Evolutionary conservation across 768 basidiomycete genomes (phyloP).

Genomic region (Pleurotus sapidus): DNA sequence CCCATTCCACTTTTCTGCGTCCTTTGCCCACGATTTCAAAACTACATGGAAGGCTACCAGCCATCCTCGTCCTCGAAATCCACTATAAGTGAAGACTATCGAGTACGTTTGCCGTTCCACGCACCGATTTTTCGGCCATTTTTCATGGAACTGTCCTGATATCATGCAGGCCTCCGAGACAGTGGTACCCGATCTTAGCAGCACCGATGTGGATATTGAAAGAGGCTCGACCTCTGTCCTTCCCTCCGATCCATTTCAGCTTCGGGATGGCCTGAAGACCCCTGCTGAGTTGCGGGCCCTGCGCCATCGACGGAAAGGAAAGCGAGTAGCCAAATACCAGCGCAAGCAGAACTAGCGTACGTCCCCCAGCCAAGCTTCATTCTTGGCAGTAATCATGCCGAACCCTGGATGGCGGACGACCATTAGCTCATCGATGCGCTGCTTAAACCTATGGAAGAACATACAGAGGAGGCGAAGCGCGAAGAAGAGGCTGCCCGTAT

Average conservation of each 20-base stretch:
- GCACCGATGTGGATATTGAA: constrained; percentile 36
- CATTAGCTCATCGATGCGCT: constrained; percentile 79
- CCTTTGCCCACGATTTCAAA: constrained; percentile 22
- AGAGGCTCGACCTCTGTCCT: constrained; percentile 21
- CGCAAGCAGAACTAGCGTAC: constrained; percentile 69
- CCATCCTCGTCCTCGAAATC: constrained; percentile 27
- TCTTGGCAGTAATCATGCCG: neutral
- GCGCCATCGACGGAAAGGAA: constrained; percentile 57
- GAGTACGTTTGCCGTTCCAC: constrained; percentile 21
- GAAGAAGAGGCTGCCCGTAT: constrained; percentile 66
- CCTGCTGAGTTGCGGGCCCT: constrained; percentile 63
- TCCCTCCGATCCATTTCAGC: constrained; percentile 61
- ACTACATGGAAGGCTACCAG: constrained; percentile 30
- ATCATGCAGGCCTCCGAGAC: constrained; percentile 40
- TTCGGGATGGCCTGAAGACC: constrained; percentile 58
- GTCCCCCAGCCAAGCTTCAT: constrained; percentile 15
- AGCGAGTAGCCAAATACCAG: constrained; percentile 64
- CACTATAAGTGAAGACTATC: constrained; percentile 17
- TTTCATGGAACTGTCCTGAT: constrained; percentile 14
- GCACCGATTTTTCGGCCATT: constrained; percentile 1
- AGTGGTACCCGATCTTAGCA: constrained; percentile 44
- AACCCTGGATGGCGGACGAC: constrained; percentile 5
- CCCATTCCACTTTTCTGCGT: constrained; percentile 18
- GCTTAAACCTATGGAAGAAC: constrained; percentile 88
- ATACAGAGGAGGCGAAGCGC: constrained; percentile 76